Conservation (phyloP, 202 grass and related monocot genomes). For the Carex sylvatica region DNA sequence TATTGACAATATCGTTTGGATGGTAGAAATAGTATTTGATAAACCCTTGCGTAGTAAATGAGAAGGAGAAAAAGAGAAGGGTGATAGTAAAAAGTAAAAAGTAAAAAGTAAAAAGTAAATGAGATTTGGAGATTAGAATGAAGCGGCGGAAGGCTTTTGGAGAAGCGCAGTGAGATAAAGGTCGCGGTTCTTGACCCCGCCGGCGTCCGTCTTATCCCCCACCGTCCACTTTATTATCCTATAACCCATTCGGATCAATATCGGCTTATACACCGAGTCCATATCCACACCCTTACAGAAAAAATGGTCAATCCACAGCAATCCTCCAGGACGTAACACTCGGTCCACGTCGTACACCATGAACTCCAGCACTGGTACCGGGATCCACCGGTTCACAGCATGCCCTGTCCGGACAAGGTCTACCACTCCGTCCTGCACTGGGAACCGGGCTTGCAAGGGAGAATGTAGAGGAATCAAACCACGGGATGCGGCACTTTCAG, state of each 20-base stretch:
- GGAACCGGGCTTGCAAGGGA: constrained; percentile 80
- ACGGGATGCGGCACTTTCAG: constrained; percentile 63
- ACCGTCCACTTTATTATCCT: constrained; percentile 76
- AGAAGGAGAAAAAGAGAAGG: too few relatives aligned
- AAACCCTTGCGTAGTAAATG: too few relatives aligned
- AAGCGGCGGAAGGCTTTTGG: constrained; percentile 50
- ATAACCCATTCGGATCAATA: constrained; percentile 57
- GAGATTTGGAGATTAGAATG: constrained; percentile 19
- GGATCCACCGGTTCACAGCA: constrained; percentile 97
- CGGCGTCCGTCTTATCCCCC: constrained; percentile 42
- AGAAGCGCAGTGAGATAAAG: constrained; percentile 70
- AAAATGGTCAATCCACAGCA: constrained; percentile 88
- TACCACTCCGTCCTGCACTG: constrained; percentile 60
- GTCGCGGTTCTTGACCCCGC: constrained; percentile 40
- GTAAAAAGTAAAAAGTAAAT: too few relatives aligned
- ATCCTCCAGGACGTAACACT: constrained; percentile 60
- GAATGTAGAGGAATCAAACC: constrained; percentile 74
- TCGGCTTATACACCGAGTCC: constrained; percentile 52
- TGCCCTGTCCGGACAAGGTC: constrained; percentile 79
- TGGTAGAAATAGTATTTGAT: too few relatives aligned
- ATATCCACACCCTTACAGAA: constrained; percentile 65
- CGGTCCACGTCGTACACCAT: constrained; percentile 82
- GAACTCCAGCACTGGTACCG: constrained; percentile 66
- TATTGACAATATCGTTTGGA: too few relatives aligned
- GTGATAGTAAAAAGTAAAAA: too few relatives aligned